phyloP scores from a whole-genome alignment of 2,329 filamentous ascomycete species.

The Stagonosporopsis tanaceti region DNA sequence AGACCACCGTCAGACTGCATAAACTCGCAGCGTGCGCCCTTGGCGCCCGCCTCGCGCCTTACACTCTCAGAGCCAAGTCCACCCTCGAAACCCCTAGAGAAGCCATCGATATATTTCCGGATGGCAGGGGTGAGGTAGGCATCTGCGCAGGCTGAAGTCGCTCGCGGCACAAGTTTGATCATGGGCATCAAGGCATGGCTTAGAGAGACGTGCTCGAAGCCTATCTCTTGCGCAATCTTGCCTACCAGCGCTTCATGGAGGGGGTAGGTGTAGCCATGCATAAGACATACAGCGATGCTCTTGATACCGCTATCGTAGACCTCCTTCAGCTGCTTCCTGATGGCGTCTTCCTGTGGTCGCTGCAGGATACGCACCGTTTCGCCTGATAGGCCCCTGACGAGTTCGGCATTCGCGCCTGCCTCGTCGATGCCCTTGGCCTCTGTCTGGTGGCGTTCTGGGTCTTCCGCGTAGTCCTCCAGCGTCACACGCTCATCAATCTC shows the following conservation, averaged over 20 bases:
- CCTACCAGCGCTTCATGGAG: slow-evolving; percentile 83
- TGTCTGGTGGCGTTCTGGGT: slow-evolving; percentile 72
- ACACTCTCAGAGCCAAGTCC: slow-evolving; percentile 80
- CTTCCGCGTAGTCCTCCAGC: slow-evolving; percentile 89
- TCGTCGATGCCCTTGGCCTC: slow-evolving; percentile 61
- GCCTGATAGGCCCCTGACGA: slow-evolving; percentile 76
- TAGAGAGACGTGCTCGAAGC: slow-evolving; percentile 82
- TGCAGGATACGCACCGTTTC: slow-evolving; percentile 76
- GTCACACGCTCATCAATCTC: slow-evolving; percentile 92
- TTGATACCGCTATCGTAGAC: slow-evolving; percentile 75
- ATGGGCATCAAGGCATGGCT: slow-evolving; percentile 86
- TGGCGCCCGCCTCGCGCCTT: slow-evolving; percentile 68
- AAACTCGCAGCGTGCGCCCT: slow-evolving; percentile 86
- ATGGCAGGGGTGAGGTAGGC: slow-evolving; percentile 83
- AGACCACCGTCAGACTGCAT: slow-evolving; percentile 87
- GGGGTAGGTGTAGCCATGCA: slow-evolving; percentile 92
- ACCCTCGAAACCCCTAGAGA: slow-evolving; percentile 81
- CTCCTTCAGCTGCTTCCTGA: slow-evolving; percentile 68
- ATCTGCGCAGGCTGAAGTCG: slow-evolving; percentile 80
- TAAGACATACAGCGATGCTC: slow-evolving; percentile 87
- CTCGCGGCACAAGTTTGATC: slow-evolving; percentile 81
- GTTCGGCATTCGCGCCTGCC: slow-evolving; percentile 56
- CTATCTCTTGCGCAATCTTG: slow-evolving; percentile 77
- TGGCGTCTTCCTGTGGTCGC: slow-evolving; percentile 65
- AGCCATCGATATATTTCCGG: slow-evolving; percentile 78